Evolutionary conservation across 768 basidiomycete genomes (phyloP).

Genomic region (Sporobolomyces pararoseus): DNA sequence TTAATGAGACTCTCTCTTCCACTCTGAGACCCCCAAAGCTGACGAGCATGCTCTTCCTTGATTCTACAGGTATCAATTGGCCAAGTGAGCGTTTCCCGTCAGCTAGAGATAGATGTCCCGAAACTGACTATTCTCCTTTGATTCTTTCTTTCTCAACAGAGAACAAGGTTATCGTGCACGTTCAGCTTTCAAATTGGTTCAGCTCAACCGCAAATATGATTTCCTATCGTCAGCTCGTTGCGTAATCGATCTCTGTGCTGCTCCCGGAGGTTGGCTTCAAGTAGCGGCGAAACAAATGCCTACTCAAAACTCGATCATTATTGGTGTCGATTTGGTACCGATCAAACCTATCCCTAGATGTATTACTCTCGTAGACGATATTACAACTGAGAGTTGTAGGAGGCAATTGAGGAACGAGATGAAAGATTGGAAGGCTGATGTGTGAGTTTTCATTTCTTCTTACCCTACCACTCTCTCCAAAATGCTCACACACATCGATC

Average conservation of each 20-base stretch:
- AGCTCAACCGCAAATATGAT: constrained; percentile 94
- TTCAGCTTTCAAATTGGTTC: constrained; percentile 98
- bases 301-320: constrained; percentile 43
- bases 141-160: constrained; percentile 76
- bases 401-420: constrained; percentile 77
- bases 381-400: constrained; percentile 87
- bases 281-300: constrained; percentile 74
- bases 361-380: constrained; percentile 86
- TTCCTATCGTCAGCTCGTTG: constrained; percentile 83
- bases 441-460: constrained; percentile 48
- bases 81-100: constrained; percentile 27
- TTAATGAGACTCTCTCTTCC: neutral
- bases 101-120: rapidly evolving
- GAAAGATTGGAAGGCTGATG: constrained; percentile 98
- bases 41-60: neutral
- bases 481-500: neutral
- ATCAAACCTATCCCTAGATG: constrained; percentile 94
- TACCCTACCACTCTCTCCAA: neutral
- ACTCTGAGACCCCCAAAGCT: neutral
- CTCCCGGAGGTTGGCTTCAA: constrained; percentile 98
- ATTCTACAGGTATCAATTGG: constrained; percentile 39
- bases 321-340: constrained; percentile 90
- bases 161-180: constrained; percentile 99
- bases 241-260: constrained; percentile 95
- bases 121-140: neutral